A percentile compares a stretch with the other conserved stretches of the same genome.
phyloP scores from a whole-genome alignment of 2,329 filamentous ascomycete species.

The Didymella keratinophila region DNA sequence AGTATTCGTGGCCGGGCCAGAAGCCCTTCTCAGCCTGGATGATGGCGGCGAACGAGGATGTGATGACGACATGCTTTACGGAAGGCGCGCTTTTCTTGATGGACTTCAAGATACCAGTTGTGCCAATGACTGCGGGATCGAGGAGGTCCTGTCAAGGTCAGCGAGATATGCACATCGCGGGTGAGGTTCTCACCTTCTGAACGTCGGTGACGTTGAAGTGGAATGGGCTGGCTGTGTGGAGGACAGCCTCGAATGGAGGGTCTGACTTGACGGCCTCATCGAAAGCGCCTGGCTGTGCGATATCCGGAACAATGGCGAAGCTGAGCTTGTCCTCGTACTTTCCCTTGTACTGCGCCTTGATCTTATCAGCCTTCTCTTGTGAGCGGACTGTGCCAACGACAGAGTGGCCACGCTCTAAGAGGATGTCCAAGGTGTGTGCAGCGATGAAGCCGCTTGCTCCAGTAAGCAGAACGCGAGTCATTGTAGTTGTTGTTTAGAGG shows the following conservation, averaged over 20 bases:
- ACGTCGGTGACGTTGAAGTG: constrained; percentile 76
- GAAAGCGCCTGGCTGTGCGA: constrained; percentile 74
- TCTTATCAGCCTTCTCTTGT: constrained; percentile 67
- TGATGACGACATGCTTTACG: constrained; percentile 77
- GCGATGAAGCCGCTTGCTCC: constrained; percentile 72
- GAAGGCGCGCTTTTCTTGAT: constrained; percentile 67
- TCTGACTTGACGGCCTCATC: constrained; percentile 65
- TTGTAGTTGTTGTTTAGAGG: constrained; percentile 19
- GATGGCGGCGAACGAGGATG: constrained; percentile 74
- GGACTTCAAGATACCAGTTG: constrained; percentile 67
- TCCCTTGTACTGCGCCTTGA: constrained; percentile 61
- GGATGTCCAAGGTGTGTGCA: constrained; percentile 67
- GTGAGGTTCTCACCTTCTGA: constrained; percentile 60
- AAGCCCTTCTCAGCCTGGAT: constrained; percentile 63
- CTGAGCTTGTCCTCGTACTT: constrained; percentile 61
- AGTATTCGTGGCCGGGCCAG: constrained; percentile 59
- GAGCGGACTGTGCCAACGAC: constrained; percentile 70
- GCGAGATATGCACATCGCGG: background rate
- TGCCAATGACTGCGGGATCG: constrained; percentile 69
- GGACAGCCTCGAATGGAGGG: constrained; percentile 73
- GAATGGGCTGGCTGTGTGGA: constrained; percentile 65
- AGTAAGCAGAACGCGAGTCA: constrained; percentile 53
- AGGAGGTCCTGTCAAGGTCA: constrained; percentile 55
- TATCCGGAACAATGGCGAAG: constrained; percentile 75
- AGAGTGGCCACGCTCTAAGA: constrained; percentile 65